A percentile compares a stretch with the other conserved stretches of the same genome.
Evolutionary conservation across 2,329 filamentous ascomycete species (phyloP).

Genomic region (Cucurbitaria berberidis): DNA sequence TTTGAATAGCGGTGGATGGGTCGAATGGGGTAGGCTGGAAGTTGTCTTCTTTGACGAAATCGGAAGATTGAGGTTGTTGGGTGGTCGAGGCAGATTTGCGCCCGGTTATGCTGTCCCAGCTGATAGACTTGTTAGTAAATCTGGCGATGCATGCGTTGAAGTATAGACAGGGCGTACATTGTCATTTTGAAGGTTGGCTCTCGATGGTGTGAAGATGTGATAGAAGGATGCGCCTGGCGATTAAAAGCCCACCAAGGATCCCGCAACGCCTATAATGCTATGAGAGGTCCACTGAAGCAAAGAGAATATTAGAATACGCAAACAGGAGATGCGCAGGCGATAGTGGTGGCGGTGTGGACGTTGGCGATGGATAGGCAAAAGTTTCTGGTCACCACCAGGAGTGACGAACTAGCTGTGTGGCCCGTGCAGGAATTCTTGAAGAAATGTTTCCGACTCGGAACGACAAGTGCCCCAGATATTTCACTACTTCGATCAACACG

Average conservation of each 20-base stretch:
- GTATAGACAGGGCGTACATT: constrained; percentile 34
- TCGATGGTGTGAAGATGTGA: constrained; percentile 21
- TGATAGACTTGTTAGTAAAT: constrained; percentile 15
- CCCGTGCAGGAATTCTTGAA: constrained; percentile 19
- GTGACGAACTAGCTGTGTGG: constrained; percentile 33
- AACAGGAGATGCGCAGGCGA: constrained; percentile 35
- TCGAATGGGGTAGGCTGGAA: constrained; percentile 69
- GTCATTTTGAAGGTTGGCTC: constrained; percentile 38
- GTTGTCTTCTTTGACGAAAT: constrained; percentile 51
- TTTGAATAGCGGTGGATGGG: constrained; percentile 71
- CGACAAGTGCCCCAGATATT: constrained; percentile 10
- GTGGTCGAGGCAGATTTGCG: constrained; percentile 60
- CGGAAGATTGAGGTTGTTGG: constrained; percentile 32
- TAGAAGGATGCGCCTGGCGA: constrained; percentile 25
- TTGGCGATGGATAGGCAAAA: constrained; percentile 35
- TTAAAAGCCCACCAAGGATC: constrained; percentile 20
- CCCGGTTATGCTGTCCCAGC: constrained; percentile 65
- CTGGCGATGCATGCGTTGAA: not conserved
- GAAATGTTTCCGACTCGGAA: constrained; percentile 41
- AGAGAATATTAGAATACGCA: constrained; percentile 15
- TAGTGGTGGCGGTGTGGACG: constrained; percentile 26
- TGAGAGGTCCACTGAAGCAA: constrained; percentile 11
- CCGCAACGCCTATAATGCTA: constrained; percentile 28
- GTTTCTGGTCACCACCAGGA: constrained; percentile 30
- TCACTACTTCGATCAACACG: constrained; percentile 3